Conservation (phyloP, 192 early-diverging fungal genomes). For the Coemansia sp. region DNA sequence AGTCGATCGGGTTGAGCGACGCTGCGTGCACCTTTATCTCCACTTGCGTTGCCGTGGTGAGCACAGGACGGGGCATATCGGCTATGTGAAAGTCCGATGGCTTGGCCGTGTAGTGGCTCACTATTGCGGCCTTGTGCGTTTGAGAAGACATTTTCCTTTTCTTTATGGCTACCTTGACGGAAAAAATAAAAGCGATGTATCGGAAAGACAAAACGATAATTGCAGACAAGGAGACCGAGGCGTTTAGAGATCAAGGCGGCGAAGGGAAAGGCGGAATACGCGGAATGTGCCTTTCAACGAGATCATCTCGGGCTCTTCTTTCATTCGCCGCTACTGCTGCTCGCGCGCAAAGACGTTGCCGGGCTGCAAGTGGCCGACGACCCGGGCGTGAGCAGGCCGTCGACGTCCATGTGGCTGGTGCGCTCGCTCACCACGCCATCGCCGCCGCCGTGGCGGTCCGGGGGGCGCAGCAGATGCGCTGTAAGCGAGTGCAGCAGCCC, state of each 20-base stretch:
- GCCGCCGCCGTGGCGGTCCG: background rate
- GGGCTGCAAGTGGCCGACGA: background rate
- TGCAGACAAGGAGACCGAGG: background rate
- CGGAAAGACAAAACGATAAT: background rate
- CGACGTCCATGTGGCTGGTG: constrained; percentile 9
- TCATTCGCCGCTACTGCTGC: background rate
- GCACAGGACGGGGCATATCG: background rate
- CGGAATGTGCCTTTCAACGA: no score
- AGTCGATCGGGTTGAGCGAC: constrained; percentile 56
- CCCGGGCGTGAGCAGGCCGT: constrained; percentile 1
- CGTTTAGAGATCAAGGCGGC: no score
- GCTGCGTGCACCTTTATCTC: constrained; percentile 48
- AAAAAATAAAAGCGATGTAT: background rate
- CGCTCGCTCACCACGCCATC: background rate
- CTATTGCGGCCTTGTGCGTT: constrained; percentile 21
- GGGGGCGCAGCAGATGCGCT: background rate
- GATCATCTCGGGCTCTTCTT: no score
- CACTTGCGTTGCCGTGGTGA: constrained; percentile 11
- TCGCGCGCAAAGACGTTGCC: background rate
- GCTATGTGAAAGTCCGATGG: constrained; percentile 9
- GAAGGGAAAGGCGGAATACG: no score
- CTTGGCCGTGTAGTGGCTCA: constrained; percentile 12
- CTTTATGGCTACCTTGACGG: background rate
- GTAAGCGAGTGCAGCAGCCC: background rate
- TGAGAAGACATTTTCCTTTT: background rate